Percentiles rank a stretch among this genome's conserved stretches.
Evolutionary conservation across 805 yeast species (phyloP).

Genomic region (Hanseniaspora singularis): DNA sequence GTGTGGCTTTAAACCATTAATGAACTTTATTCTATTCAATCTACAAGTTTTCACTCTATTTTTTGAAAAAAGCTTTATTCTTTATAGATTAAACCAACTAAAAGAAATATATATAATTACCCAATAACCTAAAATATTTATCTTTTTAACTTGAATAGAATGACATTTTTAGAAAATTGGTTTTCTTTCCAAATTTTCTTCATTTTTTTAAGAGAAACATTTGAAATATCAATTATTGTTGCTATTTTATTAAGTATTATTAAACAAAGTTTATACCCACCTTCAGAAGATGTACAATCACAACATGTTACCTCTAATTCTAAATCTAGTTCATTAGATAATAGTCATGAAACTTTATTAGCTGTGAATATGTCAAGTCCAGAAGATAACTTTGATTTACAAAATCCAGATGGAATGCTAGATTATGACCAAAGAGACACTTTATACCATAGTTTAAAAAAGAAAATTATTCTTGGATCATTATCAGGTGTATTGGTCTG

Average conservation of each 20-base stretch:
- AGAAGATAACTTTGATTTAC: too few relatives aligned
- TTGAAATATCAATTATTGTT: constrained; percentile 65
- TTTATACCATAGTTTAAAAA: constrained; percentile 36
- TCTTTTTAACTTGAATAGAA: background rate
- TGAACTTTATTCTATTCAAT: too few relatives aligned
- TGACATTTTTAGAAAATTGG: constrained; percentile 25
- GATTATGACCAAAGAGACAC: constrained; percentile 22
- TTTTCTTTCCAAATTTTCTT: constrained; percentile 67
- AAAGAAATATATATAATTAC: too few relatives aligned
- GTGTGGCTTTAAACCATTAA: too few relatives aligned
- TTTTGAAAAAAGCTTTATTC: too few relatives aligned
- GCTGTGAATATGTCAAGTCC: background rate
- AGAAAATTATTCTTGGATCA: constrained; percentile 80
- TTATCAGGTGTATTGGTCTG: constrained; percentile 57
- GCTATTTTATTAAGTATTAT: constrained; percentile 63
- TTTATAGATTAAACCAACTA: too few relatives aligned
- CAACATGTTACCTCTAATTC: too few relatives aligned
- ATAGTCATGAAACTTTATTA: constrained; percentile 8
- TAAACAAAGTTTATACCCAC: constrained; percentile 41
- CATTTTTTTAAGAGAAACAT: constrained; percentile 59
- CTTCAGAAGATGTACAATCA: constrained; percentile 20
- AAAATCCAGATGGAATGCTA: constrained; percentile 25
- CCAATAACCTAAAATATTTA: background rate
- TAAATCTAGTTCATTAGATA: too few relatives aligned
- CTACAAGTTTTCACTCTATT: too few relatives aligned